Evolutionary conservation across 148 eudicot genomes (phyloP).

Genomic region (Selenicereus undatus): DNA sequence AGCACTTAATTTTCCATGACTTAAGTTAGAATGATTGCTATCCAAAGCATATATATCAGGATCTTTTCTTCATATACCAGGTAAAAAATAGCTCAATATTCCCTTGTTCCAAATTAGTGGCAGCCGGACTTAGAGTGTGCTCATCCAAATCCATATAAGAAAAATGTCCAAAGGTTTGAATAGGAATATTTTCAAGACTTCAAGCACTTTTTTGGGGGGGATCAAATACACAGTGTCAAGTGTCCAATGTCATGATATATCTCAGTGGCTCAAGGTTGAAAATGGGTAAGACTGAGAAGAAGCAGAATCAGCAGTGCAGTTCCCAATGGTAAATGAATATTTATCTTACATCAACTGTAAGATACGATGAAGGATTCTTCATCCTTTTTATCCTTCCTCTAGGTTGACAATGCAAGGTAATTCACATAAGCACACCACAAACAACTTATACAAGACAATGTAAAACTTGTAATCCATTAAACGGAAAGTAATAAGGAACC

Average conservation of each 20-base stretch:
- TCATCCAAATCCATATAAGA: background rate
- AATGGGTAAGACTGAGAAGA: no score
- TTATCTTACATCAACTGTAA: background rate
- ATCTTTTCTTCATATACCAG: background rate
- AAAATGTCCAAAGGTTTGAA: background rate
- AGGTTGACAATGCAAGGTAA: background rate
- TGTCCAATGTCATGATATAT: background rate
- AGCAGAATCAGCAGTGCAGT: no score
- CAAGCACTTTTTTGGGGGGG: background rate
- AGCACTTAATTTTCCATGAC: background rate
- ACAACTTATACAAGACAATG: background rate
- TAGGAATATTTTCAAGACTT: background rate
- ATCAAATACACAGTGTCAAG: background rate
- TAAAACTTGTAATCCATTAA: background rate
- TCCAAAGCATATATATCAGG: background rate
- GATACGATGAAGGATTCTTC: background rate
- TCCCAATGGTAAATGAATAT: no score
- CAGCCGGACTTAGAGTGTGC: background rate
- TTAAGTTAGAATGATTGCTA: background rate
- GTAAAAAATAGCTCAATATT: background rate
- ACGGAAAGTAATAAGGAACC: background rate
- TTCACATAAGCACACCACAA: background rate
- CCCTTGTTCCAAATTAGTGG: background rate
- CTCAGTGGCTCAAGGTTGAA: no score
- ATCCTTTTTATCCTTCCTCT: background rate